Conservation (phyloP, 805 yeast genomes). For the Saccharomycodes ludwigii region DNA sequence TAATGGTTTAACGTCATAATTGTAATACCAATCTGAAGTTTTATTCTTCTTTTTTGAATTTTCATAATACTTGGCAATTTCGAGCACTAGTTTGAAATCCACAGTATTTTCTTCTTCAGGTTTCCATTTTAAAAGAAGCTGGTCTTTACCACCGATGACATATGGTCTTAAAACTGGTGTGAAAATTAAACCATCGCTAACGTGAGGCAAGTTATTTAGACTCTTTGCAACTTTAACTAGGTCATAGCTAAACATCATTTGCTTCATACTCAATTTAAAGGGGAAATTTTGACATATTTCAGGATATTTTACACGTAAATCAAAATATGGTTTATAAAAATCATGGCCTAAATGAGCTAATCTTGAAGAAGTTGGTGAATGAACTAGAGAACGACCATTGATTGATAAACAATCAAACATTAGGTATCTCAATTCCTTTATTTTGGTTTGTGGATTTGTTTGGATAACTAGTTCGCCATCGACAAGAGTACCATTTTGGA, state of each 20-base stretch:
- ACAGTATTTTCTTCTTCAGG: constrained; percentile 92
- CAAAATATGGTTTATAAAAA: constrained; percentile 71
- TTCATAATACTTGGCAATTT: constrained; percentile 24
- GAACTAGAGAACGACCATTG: constrained; percentile 60
- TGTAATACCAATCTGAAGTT: constrained; percentile 58
- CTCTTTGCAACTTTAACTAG: constrained; percentile 63
- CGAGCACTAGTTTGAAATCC: constrained; percentile 61
- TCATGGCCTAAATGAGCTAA: constrained; percentile 76
- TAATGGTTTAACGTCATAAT: constrained; percentile 71
- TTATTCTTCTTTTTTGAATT: constrained; percentile 34
- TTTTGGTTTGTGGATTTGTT: constrained; percentile 37
- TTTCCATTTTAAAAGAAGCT: constrained; percentile 84
- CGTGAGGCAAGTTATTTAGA: constrained; percentile 66
- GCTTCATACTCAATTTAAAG: constrained; percentile 74
- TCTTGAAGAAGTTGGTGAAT: constrained; percentile 65
- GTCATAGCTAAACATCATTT: constrained; percentile 76
- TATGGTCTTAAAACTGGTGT: constrained; percentile 88
- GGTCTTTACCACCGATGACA: constrained; percentile 71
- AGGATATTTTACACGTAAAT: constrained; percentile 56
- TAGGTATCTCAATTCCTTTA: constrained; percentile 61
- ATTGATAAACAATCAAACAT: constrained; percentile 87
- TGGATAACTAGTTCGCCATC: constrained; percentile 92
- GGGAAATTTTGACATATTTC: constrained; percentile 68
- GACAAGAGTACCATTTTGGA: constrained; percentile 77
- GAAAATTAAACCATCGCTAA: constrained; percentile 86